Percentiles rank a stretch among this genome's conserved stretches.
Conservation (phyloP, 192 early-diverging fungal genomes). For the Paraglomus brasilianum region DNA sequence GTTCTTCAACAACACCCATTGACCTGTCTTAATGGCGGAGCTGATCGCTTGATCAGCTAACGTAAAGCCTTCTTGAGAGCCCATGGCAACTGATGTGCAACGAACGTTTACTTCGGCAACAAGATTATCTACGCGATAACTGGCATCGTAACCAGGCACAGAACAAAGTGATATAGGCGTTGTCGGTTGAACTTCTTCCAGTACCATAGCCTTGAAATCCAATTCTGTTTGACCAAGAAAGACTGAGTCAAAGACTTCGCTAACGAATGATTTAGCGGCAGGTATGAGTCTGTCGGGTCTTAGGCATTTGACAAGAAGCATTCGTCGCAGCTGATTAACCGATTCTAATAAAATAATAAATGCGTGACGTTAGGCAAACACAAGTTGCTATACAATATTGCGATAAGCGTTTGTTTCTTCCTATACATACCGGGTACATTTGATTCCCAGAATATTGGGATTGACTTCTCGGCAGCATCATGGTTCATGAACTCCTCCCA, state of each 20-base stretch:
- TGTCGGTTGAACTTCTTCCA: conserved; percentile 65
- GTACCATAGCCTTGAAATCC: conserved; percentile 66
- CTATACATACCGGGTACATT: conserved; percentile 34
- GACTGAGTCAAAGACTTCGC: conserved; percentile 62
- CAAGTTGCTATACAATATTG: background rate
- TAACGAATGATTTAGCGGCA: conserved; percentile 68
- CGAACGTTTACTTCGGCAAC: conserved; percentile 60
- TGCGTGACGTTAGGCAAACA: background rate
- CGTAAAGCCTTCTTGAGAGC: conserved; percentile 89
- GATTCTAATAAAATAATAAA: conserved; percentile 31
- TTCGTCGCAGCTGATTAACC: conserved; percentile 68
- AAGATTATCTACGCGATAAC: conserved; percentile 89
- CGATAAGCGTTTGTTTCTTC: background rate
- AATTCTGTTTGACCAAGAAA: conserved; percentile 63
- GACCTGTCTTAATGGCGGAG: conserved; percentile 74
- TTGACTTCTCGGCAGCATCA: conserved; percentile 44
- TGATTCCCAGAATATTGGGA: conserved; percentile 58
- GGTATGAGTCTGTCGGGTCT: conserved; percentile 86
- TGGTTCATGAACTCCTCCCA: conserved; percentile 53
- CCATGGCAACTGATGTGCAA: conserved; percentile 92
- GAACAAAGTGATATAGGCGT: conserved; percentile 92
- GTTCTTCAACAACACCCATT: conserved; percentile 98
- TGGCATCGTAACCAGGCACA: conserved; percentile 93
- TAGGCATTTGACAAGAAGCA: conserved; percentile 82
- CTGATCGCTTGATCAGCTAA: conserved; percentile 91